Evolutionary conservation across 768 basidiomycete species (phyloP), one percentile per base, ranked within the genome.

Genomic region (Leccinum disarticulatum): DNA sequence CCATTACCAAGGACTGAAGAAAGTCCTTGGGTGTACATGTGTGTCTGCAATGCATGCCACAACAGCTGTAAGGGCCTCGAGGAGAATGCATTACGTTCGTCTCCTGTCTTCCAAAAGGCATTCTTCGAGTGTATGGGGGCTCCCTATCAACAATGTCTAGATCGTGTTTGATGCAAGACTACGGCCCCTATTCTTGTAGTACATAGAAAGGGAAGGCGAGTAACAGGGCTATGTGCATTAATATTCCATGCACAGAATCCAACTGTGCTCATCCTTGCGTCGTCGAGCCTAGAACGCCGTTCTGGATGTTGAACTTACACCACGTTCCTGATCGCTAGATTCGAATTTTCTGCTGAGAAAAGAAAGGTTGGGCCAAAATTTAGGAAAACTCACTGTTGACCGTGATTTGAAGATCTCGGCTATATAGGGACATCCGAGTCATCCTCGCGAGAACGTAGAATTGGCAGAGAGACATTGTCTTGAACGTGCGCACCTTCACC

Each of bases 391-490:
- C 59, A 83, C 81, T 38, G 73, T 76, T 7, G 69, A 69, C 58
- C 75, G 80, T 30, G 82, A 83, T 64, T 73, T 71, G 53, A 80
- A 74, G 6, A 82, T 68, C 60, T 81, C 78, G 15, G 75, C 77
- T 6, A 73, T 66, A 47, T 78, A 22, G 22, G 22, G 22, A 22
- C 22, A n/a, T n/a, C n/a, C n/a, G n/a, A n/a, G n/a, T n/a, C 22
- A 22, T 22, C 22, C 22, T 22, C 1, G 22, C 22, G 22, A 22
- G 22, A 22, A 22, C 22, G 22, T 22, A 22, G 22, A 22, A 22
- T 22, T 22, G 22, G 22, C 22, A 22, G 22, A 22, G 22, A 22
- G 22, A 22, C 22, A 22, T 22, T 22, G 22, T 22, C 22, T 22
- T 22, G 22, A 22, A 22, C 22, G 22, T 22, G 22, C 22, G 22